Base-by-base conservation (phyloP, 495 filamentous ascomycete genomes). In the Margaritispora aquatica region DNA sequence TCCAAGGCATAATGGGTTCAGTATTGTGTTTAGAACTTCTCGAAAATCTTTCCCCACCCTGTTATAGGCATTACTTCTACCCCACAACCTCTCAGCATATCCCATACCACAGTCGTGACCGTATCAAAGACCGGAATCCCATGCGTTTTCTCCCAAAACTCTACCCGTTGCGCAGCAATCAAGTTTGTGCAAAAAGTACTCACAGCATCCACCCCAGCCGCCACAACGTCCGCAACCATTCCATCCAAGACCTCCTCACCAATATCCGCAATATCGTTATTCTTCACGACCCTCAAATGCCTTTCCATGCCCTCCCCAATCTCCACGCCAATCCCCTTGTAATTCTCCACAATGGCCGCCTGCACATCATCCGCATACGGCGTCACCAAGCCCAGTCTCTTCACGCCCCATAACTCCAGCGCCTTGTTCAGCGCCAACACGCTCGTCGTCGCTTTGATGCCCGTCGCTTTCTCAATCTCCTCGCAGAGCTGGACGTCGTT, bases 181-280 rank as follows among this genome's bases (percentile, higher is more conserved):
- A 69, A 47, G 54, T 71, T 71, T 17, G 67, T 71, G 54, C 63
- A 71, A 47, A 69, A 66, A 2, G 63, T 63, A 15, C 55, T 62
- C 26, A 66, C 63, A 13, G 57, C 63, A 57, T 66, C 56, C 20
- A 47, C 58, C 8, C 57, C 59, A 3, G 21, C 23, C 4, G 9
- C 44, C 15, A 67, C 59, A 1, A 70, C 62, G 0, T 61, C 66
- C 17, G 51, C 51, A 0, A 69, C 64, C 64, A 67, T 57, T 5
- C 51, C 55, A 59, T 66, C 64, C 46, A 70, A 57, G 23, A 54
- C 62, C 21, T 59, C 57, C 31, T 64, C 62, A 13, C 51, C 36
- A 21, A 69, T 50, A 5, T 56, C 58, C 19, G 64, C 62, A 58
- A 70, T 67, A 41, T 64, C 63, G 29, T 51, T 59, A 55, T 70